These are phyloP conservation scores for Areca catechu DNA, from an alignment of 176 grass and related monocot species.

Conservation along the genomic window DNA sequence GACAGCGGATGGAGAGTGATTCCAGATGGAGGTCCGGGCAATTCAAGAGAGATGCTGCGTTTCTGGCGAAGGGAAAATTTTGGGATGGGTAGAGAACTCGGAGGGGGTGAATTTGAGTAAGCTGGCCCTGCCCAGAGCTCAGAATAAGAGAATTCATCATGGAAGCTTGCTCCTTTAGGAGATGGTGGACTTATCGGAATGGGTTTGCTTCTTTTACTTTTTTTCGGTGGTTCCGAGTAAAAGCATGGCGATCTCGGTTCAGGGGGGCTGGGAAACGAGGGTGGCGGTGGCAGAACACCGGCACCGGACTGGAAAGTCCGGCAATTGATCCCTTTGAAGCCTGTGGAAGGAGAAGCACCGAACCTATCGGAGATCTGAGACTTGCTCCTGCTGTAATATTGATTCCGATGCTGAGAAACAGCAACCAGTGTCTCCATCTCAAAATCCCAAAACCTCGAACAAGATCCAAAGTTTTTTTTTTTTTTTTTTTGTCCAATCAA, in stretches of 20 bases:
- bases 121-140: conserved; percentile 82
- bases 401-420: conserved; percentile 58
- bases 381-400: conserved; percentile 41
- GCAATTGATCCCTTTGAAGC: conserved; percentile 55
- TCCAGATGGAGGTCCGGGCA: conserved; percentile 25
- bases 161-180: conserved; percentile 23
- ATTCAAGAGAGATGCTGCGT: conserved; percentile 58
- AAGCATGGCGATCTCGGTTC: conserved; percentile 37
- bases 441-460: background rate
- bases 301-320: conserved; percentile 48
- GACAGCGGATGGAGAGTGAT: conserved; percentile 31
- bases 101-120: conserved; percentile 82
- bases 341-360: conserved; percentile 17
- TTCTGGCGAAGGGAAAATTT: conserved; percentile 83
- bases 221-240: conserved; percentile 19
- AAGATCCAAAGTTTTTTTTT: background rate
- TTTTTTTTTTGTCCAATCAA: background rate
- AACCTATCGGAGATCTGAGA: conserved; percentile 24
- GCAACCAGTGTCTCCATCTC: conserved; percentile 53
- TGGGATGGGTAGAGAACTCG: conserved; percentile 79
- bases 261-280: background rate
- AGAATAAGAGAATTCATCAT: conserved; percentile 30
- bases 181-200: conserved; percentile 45
- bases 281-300: conserved; percentile 26
- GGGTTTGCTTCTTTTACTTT: conserved; percentile 48